Conservation (phyloP, 2,329 filamentous ascomycete genomes). For the Trichophyton simii region DNA sequence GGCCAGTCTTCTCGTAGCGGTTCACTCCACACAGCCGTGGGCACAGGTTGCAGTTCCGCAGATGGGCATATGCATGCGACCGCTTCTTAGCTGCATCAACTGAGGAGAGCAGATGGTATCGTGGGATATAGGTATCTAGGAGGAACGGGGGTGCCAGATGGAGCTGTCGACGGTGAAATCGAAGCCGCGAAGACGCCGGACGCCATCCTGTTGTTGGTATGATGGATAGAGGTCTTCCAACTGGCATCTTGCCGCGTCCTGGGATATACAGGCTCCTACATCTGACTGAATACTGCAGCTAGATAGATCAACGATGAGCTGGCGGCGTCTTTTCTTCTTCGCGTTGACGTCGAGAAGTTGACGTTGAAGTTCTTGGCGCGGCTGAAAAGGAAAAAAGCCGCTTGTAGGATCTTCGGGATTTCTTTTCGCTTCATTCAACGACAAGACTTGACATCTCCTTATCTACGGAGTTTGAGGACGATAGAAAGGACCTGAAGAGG, state of each 20-base stretch:
- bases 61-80: constrained; percentile 58
- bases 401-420: not conserved
- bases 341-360: not conserved
- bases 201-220: not conserved
- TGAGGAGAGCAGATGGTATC: constrained; percentile 56
- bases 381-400: not conserved
- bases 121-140: constrained; percentile 60
- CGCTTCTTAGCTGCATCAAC: constrained; percentile 61
- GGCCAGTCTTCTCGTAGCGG: constrained; percentile 63
- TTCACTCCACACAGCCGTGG: constrained; percentile 67
- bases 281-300: not conserved
- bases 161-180: constrained; percentile 5
- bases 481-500: not conserved
- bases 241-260: not conserved
- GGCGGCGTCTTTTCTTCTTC: not conserved
- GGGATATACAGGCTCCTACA: not conserved
- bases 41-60: constrained; percentile 69
- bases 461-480: not conserved
- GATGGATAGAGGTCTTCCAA: not conserved
- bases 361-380: not conserved
- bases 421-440: not conserved
- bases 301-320: too few species aligned
- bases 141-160: constrained; percentile 51
- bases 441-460: not conserved
- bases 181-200: not conserved